These are phyloP conservation scores for Schizochytrium sp. DNA, from an alignment of 108 stramenopile species.

Conservation along the genomic window DNA sequence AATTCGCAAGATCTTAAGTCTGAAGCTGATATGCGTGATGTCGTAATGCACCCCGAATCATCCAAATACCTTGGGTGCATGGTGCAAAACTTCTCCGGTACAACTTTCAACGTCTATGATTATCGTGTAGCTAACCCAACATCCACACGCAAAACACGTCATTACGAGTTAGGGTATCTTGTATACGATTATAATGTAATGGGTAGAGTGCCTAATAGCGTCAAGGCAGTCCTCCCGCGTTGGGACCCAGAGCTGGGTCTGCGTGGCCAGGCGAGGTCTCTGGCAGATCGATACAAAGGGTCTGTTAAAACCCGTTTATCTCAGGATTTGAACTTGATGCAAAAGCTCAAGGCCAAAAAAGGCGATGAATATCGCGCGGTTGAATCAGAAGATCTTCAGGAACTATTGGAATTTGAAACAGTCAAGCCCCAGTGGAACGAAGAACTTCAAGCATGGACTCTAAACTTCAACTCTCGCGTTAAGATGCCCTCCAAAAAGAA, in stretches of 20 bases:
- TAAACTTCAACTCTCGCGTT: constrained; percentile 73
- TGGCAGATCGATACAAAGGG: constrained; percentile 61
- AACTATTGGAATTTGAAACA: constrained; percentile 69
- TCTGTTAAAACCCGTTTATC: constrained; percentile 60
- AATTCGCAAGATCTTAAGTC: constrained; percentile 44
- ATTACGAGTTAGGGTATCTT: constrained; percentile 26
- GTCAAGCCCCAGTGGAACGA: constrained; percentile 68
- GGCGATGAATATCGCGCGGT: constrained; percentile 64
- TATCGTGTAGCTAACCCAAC: constrained; percentile 48
- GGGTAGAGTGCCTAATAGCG: constrained; percentile 66
- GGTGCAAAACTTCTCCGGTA: constrained; percentile 65
- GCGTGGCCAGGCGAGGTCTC: constrained; percentile 56
- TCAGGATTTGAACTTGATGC: constrained; percentile 64
- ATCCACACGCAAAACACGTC: neutral
- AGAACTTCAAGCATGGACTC: constrained; percentile 70
- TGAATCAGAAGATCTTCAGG: constrained; percentile 62
- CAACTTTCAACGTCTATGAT: constrained; percentile 65
- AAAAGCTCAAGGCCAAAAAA: constrained; percentile 64
- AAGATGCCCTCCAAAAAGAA: constrained; percentile 76
- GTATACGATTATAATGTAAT: constrained; percentile 67
- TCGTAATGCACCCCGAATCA: constrained; percentile 64
- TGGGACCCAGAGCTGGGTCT: constrained; percentile 58
- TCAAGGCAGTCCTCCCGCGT: constrained; percentile 67
- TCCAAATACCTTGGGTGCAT: constrained; percentile 69
- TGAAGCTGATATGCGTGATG: constrained; percentile 63